Evolutionary conservation across 2,329 filamentous ascomycete genomes (phyloP).

Genomic region (Paraphaeosphaeria minitans): DNA sequence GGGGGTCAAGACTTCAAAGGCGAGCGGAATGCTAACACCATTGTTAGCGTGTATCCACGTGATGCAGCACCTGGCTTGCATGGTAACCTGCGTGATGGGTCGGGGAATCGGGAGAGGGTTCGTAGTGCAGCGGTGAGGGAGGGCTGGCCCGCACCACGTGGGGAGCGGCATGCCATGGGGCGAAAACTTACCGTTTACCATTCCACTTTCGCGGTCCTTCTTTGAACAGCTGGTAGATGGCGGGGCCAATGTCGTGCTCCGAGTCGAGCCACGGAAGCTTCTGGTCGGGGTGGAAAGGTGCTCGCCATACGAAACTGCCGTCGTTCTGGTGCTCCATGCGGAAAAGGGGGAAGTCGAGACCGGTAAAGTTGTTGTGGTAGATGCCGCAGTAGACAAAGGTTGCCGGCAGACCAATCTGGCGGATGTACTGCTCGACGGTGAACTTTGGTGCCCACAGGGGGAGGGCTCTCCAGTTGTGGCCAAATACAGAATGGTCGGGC

Average conservation of each 20-base stretch:
- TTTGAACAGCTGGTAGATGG: slow-evolving; percentile 92
- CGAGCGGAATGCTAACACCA: slow-evolving; percentile 73
- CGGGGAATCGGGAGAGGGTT: slow-evolving; percentile 16
- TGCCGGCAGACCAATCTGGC: slow-evolving; percentile 78
- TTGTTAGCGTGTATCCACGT: slow-evolving; percentile 33
- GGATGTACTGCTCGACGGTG: slow-evolving; percentile 88
- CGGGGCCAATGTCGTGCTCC: slow-evolving; percentile 93
- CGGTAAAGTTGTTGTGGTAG: slow-evolving; percentile 99
- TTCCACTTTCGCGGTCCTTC: slow-evolving; percentile 88
- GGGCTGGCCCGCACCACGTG: slow-evolving; percentile 14
- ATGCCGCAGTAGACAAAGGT: slow-evolving; percentile 97
- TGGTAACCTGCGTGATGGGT: neutral
- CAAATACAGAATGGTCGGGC: slow-evolving; percentile 88
- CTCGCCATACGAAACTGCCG: slow-evolving; percentile 89
- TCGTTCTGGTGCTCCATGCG: slow-evolving; percentile 88
- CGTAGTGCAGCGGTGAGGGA: slow-evolving; percentile 19
- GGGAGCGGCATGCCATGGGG: slow-evolving; percentile 26
- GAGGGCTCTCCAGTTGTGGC: slow-evolving; percentile 76
- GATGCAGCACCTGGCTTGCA: slow-evolving; percentile 23
- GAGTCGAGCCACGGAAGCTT: slow-evolving; percentile 95
- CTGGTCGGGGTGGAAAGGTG: slow-evolving; percentile 87
- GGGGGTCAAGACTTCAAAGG: slow-evolving; percentile 88
- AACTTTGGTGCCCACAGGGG: slow-evolving; percentile 94
- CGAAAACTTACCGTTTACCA: slow-evolving; percentile 63
- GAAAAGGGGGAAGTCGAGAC: slow-evolving; percentile 87